Percentiles rank a stretch among this genome's conserved stretches.
These are phyloP conservation scores for Streptanthus diversifolius DNA, from an alignment of 345 rosid species.

Conservation along the genomic window DNA sequence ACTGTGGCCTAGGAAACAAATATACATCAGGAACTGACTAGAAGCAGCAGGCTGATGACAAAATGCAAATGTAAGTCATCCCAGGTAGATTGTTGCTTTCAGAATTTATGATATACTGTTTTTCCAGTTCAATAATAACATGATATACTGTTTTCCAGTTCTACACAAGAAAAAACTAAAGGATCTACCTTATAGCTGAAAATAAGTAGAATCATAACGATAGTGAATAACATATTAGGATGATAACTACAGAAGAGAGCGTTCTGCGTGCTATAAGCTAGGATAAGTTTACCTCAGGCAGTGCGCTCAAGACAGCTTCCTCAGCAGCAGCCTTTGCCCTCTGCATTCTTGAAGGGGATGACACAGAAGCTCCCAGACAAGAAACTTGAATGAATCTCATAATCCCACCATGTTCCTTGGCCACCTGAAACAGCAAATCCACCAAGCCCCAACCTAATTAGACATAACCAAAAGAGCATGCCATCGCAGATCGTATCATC, in stretches of 20 bases:
- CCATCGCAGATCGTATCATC: not conserved
- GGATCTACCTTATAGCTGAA: not conserved
- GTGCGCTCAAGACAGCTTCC: conserved; percentile 71
- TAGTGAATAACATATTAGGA: not conserved
- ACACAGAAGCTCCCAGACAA: conserved; percentile 77
- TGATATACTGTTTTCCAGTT: not conserved
- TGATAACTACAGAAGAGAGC: not conserved
- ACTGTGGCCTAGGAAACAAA: conserved; percentile 75
- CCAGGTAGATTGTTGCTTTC: not conserved
- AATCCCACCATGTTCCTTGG: conserved; percentile 97
- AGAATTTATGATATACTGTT: not conserved
- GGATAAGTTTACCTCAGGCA: conserved; percentile 64
- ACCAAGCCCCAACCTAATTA: conserved; percentile 4
- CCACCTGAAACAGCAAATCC: conserved; percentile 52
- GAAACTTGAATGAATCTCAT: conserved; percentile 95
- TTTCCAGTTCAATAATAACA: not conserved
- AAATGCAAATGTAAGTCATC: not conserved
- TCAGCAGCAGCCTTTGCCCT: conserved; percentile 94
- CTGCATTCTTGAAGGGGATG: conserved; percentile 76
- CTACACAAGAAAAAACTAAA: not conserved
- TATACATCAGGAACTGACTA: conserved; percentile 24
- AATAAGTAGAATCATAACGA: not conserved
- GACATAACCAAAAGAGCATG: conserved; percentile 16
- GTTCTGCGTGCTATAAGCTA: not conserved
- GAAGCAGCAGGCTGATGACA: conserved; percentile 2